Evolutionary conservation across 768 basidiomycete species (phyloP).

Genomic region (Mycena venus): DNA sequence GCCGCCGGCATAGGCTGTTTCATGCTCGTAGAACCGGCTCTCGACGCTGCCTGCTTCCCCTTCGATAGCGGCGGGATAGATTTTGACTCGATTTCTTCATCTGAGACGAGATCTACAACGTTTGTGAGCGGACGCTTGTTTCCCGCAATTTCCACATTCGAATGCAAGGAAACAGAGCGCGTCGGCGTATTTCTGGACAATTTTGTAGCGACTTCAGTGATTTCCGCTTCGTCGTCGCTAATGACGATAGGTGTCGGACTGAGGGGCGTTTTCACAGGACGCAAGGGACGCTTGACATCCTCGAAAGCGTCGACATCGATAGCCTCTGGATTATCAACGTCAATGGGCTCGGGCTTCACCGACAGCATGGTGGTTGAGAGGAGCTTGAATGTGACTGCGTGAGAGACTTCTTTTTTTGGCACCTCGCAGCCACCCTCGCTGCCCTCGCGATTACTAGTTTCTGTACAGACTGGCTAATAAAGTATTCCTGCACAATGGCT

Average conservation of each 20-base stretch:
- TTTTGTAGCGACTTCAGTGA: background rate
- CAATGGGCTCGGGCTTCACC: too few relatives aligned
- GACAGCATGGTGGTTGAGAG: too few relatives aligned
- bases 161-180: background rate
- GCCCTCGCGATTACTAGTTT: too few relatives aligned
- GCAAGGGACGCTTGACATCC: background rate
- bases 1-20: background rate
- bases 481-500: too few relatives aligned
- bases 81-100: slow-evolving; percentile 7
- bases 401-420: too few relatives aligned
- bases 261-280: too few relatives aligned
- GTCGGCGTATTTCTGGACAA: background rate
- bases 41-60: background rate
- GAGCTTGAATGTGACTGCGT: too few relatives aligned
- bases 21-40: background rate
- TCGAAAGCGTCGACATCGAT: slow-evolving; percentile 5
- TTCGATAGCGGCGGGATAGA: background rate
- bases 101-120: slow-evolving; percentile 21
- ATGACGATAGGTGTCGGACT: slow-evolving; percentile 1
- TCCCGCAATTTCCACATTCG: background rate
- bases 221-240: slow-evolving; percentile 23
- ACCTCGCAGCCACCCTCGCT: too few relatives aligned
- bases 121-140: background rate
- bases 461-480: too few relatives aligned
- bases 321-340: too few relatives aligned